Evolutionary conservation across 139 green algal genomes (phyloP).

Genomic region (Gonium pectorale): DNA sequence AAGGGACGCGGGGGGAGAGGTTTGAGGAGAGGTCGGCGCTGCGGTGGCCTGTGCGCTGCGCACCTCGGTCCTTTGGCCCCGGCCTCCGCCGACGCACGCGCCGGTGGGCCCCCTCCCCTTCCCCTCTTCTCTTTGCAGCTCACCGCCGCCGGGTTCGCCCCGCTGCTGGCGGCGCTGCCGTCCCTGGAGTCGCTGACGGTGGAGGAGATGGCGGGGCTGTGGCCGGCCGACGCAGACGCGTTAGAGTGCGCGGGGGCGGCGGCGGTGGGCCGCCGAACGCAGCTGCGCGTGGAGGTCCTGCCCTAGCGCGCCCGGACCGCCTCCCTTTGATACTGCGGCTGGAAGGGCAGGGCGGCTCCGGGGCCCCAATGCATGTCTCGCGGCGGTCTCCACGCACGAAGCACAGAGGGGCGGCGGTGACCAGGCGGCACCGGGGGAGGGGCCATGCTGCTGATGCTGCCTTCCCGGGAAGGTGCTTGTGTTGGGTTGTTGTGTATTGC

Average conservation of each 20-base stretch:
- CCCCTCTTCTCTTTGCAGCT: slow-evolving; percentile 5
- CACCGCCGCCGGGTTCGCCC: neutral
- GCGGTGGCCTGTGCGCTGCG: neutral
- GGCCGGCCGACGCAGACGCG: neutral
- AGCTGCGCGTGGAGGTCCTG: neutral
- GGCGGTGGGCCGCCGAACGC: neutral
- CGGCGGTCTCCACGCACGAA: too few relatives aligned
- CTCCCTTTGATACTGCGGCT: too few relatives aligned
- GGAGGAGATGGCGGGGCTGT: neutral
- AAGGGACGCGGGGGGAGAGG: neutral
- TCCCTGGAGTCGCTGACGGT: neutral
- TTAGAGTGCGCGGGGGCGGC: slow-evolving; percentile 4
- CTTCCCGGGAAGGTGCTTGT: too few relatives aligned
- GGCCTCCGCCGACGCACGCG: neutral
- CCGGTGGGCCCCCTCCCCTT: neutral
- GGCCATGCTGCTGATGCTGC: too few relatives aligned
- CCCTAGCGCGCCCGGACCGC: too few relatives aligned
- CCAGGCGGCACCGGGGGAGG: too few relatives aligned
- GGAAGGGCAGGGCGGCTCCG: too few relatives aligned
- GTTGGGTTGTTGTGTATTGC: too few relatives aligned
- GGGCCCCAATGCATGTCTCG: too few relatives aligned
- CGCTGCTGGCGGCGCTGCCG: neutral
- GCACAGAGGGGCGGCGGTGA: too few relatives aligned
- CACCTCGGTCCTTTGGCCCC: neutral
- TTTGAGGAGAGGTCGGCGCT: neutral